A percentile compares a stretch with the other conserved stretches of the same genome.
phyloP scores from a whole-genome alignment of 495 filamentous ascomycete species.

The Penicillium argentinense region DNA sequence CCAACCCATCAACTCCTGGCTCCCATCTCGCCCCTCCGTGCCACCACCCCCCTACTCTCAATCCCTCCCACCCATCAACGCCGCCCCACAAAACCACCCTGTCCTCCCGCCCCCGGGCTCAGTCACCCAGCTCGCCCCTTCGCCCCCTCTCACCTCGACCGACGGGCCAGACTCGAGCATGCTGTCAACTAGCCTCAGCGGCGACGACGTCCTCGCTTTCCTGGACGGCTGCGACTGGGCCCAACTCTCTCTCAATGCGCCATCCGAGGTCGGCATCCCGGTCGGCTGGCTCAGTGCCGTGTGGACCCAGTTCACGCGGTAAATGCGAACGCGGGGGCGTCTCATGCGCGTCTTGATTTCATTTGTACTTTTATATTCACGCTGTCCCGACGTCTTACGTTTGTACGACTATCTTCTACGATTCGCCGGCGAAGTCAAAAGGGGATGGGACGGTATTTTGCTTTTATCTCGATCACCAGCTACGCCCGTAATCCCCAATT shows the following conservation, averaged over 20 bases:
- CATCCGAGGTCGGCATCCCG: slow-evolving; percentile 38
- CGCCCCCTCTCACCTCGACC: slow-evolving; percentile 37
- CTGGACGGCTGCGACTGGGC: slow-evolving; percentile 46
- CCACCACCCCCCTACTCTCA: slow-evolving; percentile 42
- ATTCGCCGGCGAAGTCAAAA: slow-evolving; percentile 9
- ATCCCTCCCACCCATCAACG: slow-evolving; percentile 42
- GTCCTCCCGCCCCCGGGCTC: slow-evolving; percentile 38
- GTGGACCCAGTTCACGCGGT: slow-evolving; percentile 39
- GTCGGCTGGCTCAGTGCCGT: slow-evolving; percentile 44
- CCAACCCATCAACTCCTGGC: slow-evolving; percentile 45
- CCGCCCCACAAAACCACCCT: slow-evolving; percentile 29
- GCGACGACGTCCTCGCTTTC: slow-evolving; percentile 49
- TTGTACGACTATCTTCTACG: slow-evolving; percentile 14
- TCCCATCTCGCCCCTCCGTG: slow-evolving; percentile 34
- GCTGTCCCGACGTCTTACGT: slow-evolving; percentile 14
- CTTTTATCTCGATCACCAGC: background rate
- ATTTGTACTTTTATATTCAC: slow-evolving; percentile 18
- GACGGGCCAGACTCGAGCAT: slow-evolving; percentile 29
- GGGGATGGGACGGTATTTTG: background rate
- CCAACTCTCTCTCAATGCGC: slow-evolving; percentile 29
- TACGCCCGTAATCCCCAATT: too few relatives aligned
- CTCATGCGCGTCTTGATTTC: too few relatives aligned
- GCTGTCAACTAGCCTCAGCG: slow-evolving; percentile 41
- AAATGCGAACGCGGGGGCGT: too few relatives aligned
- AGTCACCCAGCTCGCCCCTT: slow-evolving; percentile 35